Evolutionary conservation across 805 yeast genomes (phyloP).

Genomic region (Lipomyces kockii): DNA sequence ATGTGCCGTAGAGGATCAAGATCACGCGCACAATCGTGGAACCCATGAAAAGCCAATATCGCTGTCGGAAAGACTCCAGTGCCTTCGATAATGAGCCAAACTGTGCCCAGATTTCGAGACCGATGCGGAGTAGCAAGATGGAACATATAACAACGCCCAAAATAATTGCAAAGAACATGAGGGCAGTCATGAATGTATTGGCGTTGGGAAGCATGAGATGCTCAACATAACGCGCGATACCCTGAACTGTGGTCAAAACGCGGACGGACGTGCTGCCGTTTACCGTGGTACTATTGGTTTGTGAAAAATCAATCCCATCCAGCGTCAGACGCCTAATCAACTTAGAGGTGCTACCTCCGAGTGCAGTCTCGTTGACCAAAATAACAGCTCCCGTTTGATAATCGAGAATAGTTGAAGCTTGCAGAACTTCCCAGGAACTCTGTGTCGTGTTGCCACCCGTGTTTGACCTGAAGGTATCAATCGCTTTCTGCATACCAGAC

Average conservation of each 20-base stretch:
- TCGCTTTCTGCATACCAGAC: constrained; percentile 42
- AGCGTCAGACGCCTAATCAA: constrained; percentile 19
- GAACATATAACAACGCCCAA: constrained; percentile 38
- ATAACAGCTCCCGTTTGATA: constrained; percentile 24
- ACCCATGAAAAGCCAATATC: constrained; percentile 38
- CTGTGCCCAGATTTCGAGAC: constrained; percentile 37
- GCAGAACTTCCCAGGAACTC: constrained; percentile 30
- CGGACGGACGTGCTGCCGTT: constrained; percentile 12
- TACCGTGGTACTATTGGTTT: constrained; percentile 9
- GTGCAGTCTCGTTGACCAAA: constrained; percentile 13
- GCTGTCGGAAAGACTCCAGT: constrained; percentile 38
- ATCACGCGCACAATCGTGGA: constrained; percentile 42
- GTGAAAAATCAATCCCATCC: constrained; percentile 25
- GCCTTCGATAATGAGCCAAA: constrained; percentile 21
- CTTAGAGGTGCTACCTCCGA: constrained; percentile 10
- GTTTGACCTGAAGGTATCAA: constrained; percentile 40
- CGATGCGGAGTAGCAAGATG: constrained; percentile 40
- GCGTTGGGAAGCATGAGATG: constrained; percentile 43
- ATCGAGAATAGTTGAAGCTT: constrained; percentile 31
- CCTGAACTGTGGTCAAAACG: constrained; percentile 40
- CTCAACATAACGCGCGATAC: constrained; percentile 43
- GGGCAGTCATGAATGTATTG: constrained; percentile 43
- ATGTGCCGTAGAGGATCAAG: constrained; percentile 44
- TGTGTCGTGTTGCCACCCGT: constrained; percentile 44
- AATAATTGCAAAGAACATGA: constrained; percentile 44